These are phyloP conservation scores for Plantago ovata DNA, from an alignment of 257 asterid genomes.

Conservation along the genomic window DNA sequence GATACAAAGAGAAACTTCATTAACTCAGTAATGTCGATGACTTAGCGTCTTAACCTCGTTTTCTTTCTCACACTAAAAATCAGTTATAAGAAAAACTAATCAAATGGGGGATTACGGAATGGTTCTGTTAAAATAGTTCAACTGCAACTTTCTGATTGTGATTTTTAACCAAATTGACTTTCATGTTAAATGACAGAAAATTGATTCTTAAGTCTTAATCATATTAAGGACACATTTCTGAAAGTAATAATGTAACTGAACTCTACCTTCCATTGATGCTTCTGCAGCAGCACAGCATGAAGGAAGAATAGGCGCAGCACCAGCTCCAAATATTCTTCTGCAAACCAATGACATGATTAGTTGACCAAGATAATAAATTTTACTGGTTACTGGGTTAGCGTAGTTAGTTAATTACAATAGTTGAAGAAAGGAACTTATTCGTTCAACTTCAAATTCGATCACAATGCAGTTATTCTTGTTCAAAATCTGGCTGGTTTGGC, in stretches of 20 bases:
- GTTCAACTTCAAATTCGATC: too few species aligned
- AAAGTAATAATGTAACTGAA: neutral
- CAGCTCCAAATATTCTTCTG: conserved; percentile 68
- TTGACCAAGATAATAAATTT: conserved; percentile 17
- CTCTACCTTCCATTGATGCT: conserved; percentile 44
- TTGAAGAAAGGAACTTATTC: neutral
- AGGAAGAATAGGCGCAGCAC: conserved; percentile 33
- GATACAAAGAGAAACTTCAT: neutral
- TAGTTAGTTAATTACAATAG: conserved; percentile 10
- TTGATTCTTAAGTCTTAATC: too few species aligned
- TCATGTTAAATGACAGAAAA: too few species aligned
- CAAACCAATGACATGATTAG: conserved; percentile 18
- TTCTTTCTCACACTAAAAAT: neutral
- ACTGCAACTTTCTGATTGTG: neutral
- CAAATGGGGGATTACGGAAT: neutral
- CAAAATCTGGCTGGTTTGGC: too few species aligned
- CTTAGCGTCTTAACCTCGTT: neutral
- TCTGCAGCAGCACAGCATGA: conserved; percentile 35
- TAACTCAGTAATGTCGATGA: neutral
- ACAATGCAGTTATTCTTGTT: too few species aligned
- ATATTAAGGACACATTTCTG: too few species aligned
- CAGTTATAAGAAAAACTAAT: neutral
- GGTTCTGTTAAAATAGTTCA: neutral
- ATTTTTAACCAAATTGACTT: neutral
- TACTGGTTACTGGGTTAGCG: neutral